Conservation (phyloP, 169 alveolate species). For the Plasmodium gaboni region DNA sequence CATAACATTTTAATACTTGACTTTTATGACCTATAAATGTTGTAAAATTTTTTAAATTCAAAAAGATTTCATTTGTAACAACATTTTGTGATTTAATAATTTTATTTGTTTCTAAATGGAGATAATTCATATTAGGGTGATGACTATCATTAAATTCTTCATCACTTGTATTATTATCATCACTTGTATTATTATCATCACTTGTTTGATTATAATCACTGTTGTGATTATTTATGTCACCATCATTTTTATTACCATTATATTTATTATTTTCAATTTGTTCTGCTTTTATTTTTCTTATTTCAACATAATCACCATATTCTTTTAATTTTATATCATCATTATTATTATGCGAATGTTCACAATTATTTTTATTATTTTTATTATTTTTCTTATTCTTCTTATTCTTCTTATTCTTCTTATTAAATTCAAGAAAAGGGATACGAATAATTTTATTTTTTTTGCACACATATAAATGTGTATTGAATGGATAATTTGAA, state of each 20-base stretch:
- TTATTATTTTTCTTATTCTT: neutral
- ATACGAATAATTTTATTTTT: conserved; percentile 67
- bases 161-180: neutral
- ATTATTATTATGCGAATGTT: neutral
- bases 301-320: conserved; percentile 37
- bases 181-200: neutral
- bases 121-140: too few species aligned
- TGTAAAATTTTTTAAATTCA: conserved; percentile 55
- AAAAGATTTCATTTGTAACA: neutral
- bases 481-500: conserved; percentile 67
- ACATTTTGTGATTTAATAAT: conserved; percentile 5
- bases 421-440: conserved; percentile 16
- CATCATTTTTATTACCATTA: neutral
- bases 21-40: conserved; percentile 66
- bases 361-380: neutral
- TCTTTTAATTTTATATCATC: conserved; percentile 1
- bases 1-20: conserved; percentile 71
- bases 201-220: neutral
- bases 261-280: neutral
- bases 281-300: neutral
- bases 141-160: neutral
- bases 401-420: neutral
- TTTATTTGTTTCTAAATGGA: neutral
- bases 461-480: conserved; percentile 70
- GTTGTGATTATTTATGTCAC: neutral